These are phyloP conservation scores for Tephrocybe sp. DNA, from an alignment of 768 basidiomycete genomes.

Conservation along the genomic window DNA sequence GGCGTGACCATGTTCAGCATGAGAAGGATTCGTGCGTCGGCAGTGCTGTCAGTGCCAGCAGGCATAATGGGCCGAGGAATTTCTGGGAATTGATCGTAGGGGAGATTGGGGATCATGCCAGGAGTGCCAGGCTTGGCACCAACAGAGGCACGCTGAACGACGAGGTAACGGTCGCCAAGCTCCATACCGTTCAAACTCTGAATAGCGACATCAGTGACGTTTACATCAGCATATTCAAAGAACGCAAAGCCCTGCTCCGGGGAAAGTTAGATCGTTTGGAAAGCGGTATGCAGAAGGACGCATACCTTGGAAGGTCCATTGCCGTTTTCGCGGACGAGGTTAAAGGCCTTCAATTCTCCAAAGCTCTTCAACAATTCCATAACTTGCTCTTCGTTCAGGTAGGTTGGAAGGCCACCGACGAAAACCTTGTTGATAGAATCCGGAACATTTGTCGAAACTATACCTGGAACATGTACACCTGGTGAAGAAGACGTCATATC, in stretches of 20 bases:
- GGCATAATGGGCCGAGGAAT: constrained; percentile 89
- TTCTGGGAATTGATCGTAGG: constrained; percentile 80
- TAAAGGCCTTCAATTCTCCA: constrained; percentile 97
- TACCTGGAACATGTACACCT: constrained; percentile 85
- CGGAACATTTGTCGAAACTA: constrained; percentile 95
- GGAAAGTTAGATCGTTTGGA: constrained; percentile 7
- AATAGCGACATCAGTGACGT: constrained; percentile 92
- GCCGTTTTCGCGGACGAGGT: constrained; percentile 92
- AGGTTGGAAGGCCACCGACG: constrained; percentile 92
- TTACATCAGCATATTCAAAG: constrained; percentile 93
- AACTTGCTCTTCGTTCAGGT: constrained; percentile 97
- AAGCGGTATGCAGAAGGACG: not conserved
- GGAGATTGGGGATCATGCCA: constrained; percentile 66
- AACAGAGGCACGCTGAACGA: constrained; percentile 95
- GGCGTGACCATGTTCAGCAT: constrained; percentile 98
- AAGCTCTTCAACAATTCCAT: constrained; percentile 97
- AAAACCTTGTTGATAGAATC: constrained; percentile 99
- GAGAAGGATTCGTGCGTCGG: constrained; percentile 82
- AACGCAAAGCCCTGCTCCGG: constrained; percentile 89
- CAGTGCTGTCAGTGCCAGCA: constrained; percentile 60
- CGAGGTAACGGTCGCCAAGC: constrained; percentile 91
- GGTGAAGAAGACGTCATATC: constrained; percentile 50
- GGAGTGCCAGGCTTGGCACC: constrained; percentile 78
- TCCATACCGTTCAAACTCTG: constrained; percentile 97
- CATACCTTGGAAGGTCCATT: constrained; percentile 84